Percentiles rank a stretch among this genome's conserved stretches.
Evolutionary conservation across 345 rosid genomes (phyloP).

Genomic region (Eucalyptus paniculata): DNA sequence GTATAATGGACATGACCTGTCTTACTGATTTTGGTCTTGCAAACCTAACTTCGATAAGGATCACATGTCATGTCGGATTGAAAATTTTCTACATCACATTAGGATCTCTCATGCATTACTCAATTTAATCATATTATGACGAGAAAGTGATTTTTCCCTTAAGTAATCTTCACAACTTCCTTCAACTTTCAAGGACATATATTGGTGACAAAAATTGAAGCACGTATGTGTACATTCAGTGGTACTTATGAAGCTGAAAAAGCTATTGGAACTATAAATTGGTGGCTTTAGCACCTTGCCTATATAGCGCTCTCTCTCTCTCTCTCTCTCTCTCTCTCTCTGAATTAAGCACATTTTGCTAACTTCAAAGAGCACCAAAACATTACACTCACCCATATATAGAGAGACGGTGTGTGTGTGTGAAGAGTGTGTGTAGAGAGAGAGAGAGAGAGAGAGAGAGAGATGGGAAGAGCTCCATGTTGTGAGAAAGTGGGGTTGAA

Average conservation of each 20-base stretch:
- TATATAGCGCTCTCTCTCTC: neutral
- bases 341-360: neutral
- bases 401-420: neutral
- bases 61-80: neutral
- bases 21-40: neutral
- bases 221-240: neutral
- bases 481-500: slow-evolving; percentile 82
- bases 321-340: neutral
- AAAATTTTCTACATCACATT: neutral
- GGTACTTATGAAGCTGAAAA: neutral
- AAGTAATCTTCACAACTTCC: neutral
- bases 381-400: neutral
- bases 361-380: neutral
- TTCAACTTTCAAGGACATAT: neutral
- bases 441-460: neutral
- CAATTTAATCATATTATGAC: neutral
- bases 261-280: neutral
- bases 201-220: neutral
- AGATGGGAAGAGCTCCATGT: slow-evolving; percentile 85
- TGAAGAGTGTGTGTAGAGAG: neutral
- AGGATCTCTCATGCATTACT: neutral
- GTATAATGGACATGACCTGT: neutral
- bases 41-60: neutral
- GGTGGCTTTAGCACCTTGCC: neutral
- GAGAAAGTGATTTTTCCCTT: neutral